Conservation (phyloP, 202 grass and related monocot genomes). For the Eragrostis tef region DNA sequence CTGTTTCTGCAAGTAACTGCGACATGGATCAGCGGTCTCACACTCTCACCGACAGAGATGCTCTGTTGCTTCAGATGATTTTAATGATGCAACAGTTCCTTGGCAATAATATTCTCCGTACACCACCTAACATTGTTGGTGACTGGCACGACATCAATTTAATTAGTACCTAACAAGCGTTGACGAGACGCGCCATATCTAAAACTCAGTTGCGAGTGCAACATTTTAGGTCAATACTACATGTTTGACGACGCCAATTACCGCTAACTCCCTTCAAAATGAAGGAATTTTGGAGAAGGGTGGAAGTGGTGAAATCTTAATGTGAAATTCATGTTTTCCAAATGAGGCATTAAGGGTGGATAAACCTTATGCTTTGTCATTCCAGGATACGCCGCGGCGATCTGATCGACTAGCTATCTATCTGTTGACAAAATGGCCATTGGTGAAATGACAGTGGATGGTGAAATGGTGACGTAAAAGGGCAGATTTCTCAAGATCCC, state of each 20-base stretch:
- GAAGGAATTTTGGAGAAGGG: neutral
- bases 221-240: constrained; percentile 12
- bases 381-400: neutral
- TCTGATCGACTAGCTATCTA: constrained; percentile 27
- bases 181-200: constrained; percentile 16
- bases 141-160: constrained; percentile 28
- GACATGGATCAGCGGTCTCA: neutral
- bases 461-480: constrained; percentile 46
- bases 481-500: constrained; percentile 45
- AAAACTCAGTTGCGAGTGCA: neutral
- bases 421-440: constrained; percentile 42
- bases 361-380: neutral
- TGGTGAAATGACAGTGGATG: constrained; percentile 17
- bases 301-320: neutral
- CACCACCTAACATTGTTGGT: constrained; percentile 25
- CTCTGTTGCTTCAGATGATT: constrained; percentile 23
- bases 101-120: constrained; percentile 36
- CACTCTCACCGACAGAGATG: constrained; percentile 12
- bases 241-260: neutral
- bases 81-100: constrained; percentile 23
- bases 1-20: neutral
- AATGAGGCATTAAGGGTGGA: neutral
- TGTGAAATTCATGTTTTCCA: neutral
- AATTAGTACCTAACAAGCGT: constrained; percentile 42
- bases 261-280: neutral